phyloP scores from a whole-genome alignment of 441 rosid species.

The Erysimum cheiri region DNA sequence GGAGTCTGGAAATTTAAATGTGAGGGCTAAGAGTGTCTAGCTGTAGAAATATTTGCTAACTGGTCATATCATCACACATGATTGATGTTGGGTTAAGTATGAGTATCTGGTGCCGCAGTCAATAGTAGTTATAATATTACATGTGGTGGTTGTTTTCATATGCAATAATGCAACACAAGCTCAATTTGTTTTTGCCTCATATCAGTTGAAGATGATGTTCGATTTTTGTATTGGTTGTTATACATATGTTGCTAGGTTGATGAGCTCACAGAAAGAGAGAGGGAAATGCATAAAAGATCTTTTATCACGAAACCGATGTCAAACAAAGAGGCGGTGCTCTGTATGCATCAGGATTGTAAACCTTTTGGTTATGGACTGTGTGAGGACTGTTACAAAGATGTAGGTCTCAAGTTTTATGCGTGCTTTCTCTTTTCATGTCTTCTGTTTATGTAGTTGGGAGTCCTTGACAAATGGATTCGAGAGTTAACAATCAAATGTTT shows the following conservation, averaged over 20 bases:
- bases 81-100: conserved; percentile 7
- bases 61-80: conserved; percentile 2
- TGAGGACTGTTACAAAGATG: conserved; percentile 67
- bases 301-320: conserved; percentile 43
- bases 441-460: not conserved
- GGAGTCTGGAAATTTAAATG: conserved; percentile 78
- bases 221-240: not conserved
- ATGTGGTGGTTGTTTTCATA: conserved; percentile 7
- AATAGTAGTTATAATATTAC: conserved; percentile 7
- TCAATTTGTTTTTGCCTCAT: conserved; percentile 9
- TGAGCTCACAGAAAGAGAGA: conserved; percentile 67
- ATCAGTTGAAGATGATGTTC: conserved; percentile 7
- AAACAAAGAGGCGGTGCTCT: conserved; percentile 54
- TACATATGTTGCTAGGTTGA: conserved; percentile 60
- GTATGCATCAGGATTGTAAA: conserved; percentile 65
- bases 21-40: conserved; percentile 43
- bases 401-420: conserved; percentile 41
- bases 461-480: conserved; percentile 16
- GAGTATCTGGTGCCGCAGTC: not conserved
- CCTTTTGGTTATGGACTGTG: conserved; percentile 79
- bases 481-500: conserved; percentile 25
- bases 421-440: conserved; percentile 7
- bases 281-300: conserved; percentile 48
- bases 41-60: not conserved
- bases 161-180: conserved; percentile 2